phyloP scores from a whole-genome alignment of 805 yeast genomes.

The Zygotorulaspora chibaensis region DNA sequence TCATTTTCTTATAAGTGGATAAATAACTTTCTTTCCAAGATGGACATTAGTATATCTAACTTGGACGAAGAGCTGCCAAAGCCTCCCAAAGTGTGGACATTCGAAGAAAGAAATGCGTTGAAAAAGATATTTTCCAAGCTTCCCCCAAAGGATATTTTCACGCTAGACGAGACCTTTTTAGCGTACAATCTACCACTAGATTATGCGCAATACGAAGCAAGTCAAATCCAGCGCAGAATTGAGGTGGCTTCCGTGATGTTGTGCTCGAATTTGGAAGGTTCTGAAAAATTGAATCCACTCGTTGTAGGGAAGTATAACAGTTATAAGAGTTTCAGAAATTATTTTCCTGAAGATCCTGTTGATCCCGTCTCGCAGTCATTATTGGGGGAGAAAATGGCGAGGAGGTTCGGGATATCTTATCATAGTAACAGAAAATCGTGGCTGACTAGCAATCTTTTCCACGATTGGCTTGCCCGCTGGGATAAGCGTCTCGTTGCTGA shows the following conservation, averaged over 20 bases:
- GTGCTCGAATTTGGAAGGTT: constrained; percentile 59
- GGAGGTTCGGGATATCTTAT: constrained; percentile 49
- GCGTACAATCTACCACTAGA: constrained; percentile 59
- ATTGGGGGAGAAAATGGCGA: constrained; percentile 44
- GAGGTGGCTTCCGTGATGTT: constrained; percentile 54
- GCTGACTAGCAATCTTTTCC: constrained; percentile 59
- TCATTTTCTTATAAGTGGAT: constrained; percentile 62
- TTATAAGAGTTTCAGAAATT: constrained; percentile 39
- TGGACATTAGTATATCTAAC: constrained; percentile 49
- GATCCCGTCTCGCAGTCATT: constrained; percentile 26
- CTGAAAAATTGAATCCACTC: constrained; percentile 57
- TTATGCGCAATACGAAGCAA: constrained; percentile 44
- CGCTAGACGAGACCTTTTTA: constrained; percentile 56
- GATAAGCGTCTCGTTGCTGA: constrained; percentile 52
- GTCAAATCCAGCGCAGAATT: constrained; percentile 34
- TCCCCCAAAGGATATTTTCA: constrained; percentile 50
- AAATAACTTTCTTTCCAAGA: constrained; percentile 42
- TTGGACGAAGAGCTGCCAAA: constrained; percentile 42
- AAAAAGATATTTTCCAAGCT: constrained; percentile 45
- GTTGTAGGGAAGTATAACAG: constrained; percentile 56
- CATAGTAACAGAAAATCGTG: constrained; percentile 59
- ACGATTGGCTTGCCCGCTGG: constrained; percentile 55
- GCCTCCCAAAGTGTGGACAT: constrained; percentile 54
- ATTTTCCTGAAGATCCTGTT: constrained; percentile 32
- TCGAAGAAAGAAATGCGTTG: constrained; percentile 51